These are phyloP conservation scores for Blastobotrys mokoenaii DNA, from an alignment of 805 yeast species.

Conservation along the genomic window DNA sequence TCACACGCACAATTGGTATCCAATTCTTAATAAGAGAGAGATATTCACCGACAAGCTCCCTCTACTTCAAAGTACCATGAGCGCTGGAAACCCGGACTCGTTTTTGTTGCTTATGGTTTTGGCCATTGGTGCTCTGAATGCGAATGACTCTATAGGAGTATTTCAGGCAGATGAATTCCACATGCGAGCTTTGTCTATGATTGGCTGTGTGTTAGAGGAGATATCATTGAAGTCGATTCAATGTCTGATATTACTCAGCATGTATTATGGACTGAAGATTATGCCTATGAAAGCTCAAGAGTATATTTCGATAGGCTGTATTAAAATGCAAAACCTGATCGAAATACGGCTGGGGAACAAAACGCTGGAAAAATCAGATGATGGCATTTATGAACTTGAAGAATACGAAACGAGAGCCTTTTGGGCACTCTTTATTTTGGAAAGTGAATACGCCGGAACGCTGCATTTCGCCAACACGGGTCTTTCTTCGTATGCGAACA, in stretches of 20 bases:
- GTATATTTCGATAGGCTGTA: conserved; percentile 3
- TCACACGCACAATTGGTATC: conserved; percentile 5
- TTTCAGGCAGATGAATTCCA: conserved; percentile 3
- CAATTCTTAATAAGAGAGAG: conserved; percentile 2
- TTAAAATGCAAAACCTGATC: conserved; percentile 5
- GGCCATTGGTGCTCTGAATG: conserved; percentile 6
- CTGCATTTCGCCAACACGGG: conserved; percentile 3
- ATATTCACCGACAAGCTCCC: conserved; percentile 3
- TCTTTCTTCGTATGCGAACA: conserved; percentile 3
- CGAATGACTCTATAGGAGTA: conserved; percentile 1
- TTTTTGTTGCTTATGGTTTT: conserved; percentile 4
- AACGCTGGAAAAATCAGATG: neutral
- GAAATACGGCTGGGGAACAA: conserved; percentile 1
- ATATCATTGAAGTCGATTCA: conserved; percentile 3
- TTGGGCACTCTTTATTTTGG: conserved; percentile 5
- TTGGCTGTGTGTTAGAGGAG: conserved; percentile 2
- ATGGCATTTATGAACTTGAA: conserved; percentile 2
- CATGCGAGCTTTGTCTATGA: conserved; percentile 5
- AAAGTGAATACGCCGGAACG: conserved; percentile 5
- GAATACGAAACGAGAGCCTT: conserved; percentile 5
- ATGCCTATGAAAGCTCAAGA: conserved; percentile 7
- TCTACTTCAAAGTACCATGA: neutral
- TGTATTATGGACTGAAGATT: conserved; percentile 5
- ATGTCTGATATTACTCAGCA: conserved; percentile 4
- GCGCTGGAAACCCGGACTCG: conserved; percentile 1